Conservation (phyloP, 1,284 basidiomycete species). For the Phaffia rhodozyma region DNA sequence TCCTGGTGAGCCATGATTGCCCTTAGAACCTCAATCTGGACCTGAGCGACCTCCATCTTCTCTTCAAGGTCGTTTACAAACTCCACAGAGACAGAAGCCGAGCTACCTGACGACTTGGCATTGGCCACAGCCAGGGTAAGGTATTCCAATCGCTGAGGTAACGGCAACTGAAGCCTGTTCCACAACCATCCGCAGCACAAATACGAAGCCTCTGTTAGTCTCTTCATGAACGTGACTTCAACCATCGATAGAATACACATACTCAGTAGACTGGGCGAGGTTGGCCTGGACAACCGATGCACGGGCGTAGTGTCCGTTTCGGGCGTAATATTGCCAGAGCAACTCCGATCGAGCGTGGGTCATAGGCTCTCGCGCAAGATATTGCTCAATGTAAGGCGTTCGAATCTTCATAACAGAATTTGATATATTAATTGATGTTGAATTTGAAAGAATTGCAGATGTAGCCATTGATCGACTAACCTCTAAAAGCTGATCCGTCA, state of each 20-base stretch:
- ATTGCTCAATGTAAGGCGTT: slow-evolving; percentile 72
- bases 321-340: slow-evolving; percentile 93
- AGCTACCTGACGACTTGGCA: slow-evolving; percentile 82
- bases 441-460: slow-evolving; percentile 4
- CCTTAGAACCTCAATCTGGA: slow-evolving; percentile 68
- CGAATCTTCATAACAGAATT: slow-evolving; percentile 47
- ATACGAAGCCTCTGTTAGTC: background rate
- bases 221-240: background rate
- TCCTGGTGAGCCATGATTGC: slow-evolving; percentile 35
- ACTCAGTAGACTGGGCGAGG: slow-evolving; percentile 78
- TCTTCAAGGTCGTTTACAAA: slow-evolving; percentile 90
- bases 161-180: slow-evolving; percentile 30
- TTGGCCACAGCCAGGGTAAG: slow-evolving; percentile 87
- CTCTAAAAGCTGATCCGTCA: slow-evolving; percentile 81
- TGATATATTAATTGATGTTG: background rate
- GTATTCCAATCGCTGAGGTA: slow-evolving; percentile 70
- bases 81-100: slow-evolving; percentile 74
- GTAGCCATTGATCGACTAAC: slow-evolving; percentile 38
- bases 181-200: slow-evolving; percentile 47
- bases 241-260: slow-evolving; percentile 36
- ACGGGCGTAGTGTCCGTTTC: slow-evolving; percentile 67
- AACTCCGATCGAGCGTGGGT: slow-evolving; percentile 75
- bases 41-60: slow-evolving; percentile 90
- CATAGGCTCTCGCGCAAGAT: slow-evolving; percentile 68
- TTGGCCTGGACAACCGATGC: slow-evolving; percentile 80